Evolutionary conservation across 768 basidiomycete species (phyloP).

Genomic region (Candolleomyces aberdarensis): DNA sequence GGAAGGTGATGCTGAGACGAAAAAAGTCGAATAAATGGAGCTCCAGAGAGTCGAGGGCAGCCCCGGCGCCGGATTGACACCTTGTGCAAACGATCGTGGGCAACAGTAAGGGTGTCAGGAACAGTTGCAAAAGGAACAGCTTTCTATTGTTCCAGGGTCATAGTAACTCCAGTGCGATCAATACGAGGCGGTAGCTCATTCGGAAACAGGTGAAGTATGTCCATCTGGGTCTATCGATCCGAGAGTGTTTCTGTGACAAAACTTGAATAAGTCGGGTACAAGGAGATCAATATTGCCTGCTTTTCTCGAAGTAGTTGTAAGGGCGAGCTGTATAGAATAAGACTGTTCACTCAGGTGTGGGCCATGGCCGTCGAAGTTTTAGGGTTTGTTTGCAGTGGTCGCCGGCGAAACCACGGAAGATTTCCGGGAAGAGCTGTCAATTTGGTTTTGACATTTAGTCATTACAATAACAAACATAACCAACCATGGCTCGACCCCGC

Average conservation of each 20-base stretch:
- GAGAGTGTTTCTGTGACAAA: not conserved
- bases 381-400: not conserved
- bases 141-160: not conserved
- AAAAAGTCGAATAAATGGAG: constrained; percentile 18
- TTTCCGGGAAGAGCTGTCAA: not conserved
- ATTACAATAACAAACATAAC: no score
- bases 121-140: not conserved
- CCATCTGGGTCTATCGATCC: not conserved
- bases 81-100: constrained; percentile 39
- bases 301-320: not conserved
- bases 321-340: not conserved
- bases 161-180: not conserved
- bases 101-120: not conserved
- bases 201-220: constrained; percentile 3
- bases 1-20: not conserved
- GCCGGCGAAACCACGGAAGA: constrained; percentile 1
- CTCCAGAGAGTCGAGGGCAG: constrained; percentile 42
- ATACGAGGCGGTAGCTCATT: constrained; percentile 3
- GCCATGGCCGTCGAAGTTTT: not conserved
- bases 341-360: not conserved
- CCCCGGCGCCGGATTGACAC: constrained; percentile 34
- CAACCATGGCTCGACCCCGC: not conserved
- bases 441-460: not conserved
- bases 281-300: not conserved
- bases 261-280: not conserved